phyloP scores from a whole-genome alignment of 1,284 basidiomycete genomes.

The Ustanciosporium gigantosporum region DNA sequence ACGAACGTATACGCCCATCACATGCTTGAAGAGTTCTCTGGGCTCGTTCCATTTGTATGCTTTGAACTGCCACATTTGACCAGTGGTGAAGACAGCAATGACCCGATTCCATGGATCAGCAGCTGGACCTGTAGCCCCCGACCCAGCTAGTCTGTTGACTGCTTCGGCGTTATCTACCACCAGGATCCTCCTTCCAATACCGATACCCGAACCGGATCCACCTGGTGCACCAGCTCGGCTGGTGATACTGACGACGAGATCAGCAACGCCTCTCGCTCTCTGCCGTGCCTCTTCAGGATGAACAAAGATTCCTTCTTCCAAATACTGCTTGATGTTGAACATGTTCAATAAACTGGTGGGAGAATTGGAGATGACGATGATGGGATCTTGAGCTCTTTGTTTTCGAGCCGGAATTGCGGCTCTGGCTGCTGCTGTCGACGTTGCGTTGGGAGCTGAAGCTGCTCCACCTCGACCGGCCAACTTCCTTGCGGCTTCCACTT shows the following conservation, averaged over 20 bases:
- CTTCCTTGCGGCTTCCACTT: slow-evolving; percentile 45
- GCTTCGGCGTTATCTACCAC: slow-evolving; percentile 92
- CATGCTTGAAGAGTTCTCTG: slow-evolving; percentile 82
- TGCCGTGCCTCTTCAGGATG: slow-evolving; percentile 48
- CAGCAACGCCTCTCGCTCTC: slow-evolving; percentile 46
- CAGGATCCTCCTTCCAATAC: slow-evolving; percentile 67
- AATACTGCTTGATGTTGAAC: slow-evolving; percentile 92
- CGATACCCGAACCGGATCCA: slow-evolving; percentile 9
- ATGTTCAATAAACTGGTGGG: slow-evolving; percentile 93
- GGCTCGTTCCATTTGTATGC: slow-evolving; percentile 96
- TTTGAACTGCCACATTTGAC: slow-evolving; percentile 95
- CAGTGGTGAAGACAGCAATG: slow-evolving; percentile 93
- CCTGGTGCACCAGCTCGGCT: slow-evolving; percentile 14
- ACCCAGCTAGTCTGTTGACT: slow-evolving; percentile 77
- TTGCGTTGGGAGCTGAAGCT: slow-evolving; percentile 6
- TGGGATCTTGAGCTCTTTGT: slow-evolving; percentile 68
- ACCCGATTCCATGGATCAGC: slow-evolving; percentile 73
- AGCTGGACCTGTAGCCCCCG: slow-evolving; percentile 20
- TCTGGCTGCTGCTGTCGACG: slow-evolving; percentile 7
- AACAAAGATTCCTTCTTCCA: slow-evolving; percentile 82
- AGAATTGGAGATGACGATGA: slow-evolving; percentile 94
- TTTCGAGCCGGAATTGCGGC: slow-evolving; percentile 28
- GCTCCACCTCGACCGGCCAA: slow-evolving; percentile 8
- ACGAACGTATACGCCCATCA: slow-evolving; percentile 71
- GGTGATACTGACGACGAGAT: slow-evolving; percentile 50